Evolutionary conservation across 352 stramenopile genomes (phyloP), one percentile per base, ranked within the genome.

Genomic region (Globisporangium cystogenes): DNA sequence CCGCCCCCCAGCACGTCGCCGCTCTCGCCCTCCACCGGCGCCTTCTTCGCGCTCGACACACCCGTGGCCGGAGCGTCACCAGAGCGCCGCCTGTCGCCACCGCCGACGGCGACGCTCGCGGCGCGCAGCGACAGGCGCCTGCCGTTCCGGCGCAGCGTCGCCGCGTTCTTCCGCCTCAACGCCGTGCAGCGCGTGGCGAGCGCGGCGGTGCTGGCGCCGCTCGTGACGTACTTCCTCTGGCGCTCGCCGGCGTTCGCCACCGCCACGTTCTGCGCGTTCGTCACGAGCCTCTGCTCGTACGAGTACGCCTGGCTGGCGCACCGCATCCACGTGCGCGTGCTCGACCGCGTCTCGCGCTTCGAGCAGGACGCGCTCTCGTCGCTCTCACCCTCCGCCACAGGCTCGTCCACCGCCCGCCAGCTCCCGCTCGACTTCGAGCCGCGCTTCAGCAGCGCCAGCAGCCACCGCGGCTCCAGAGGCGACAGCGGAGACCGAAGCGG

Each of bases 221-320:
- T 83, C 15, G 82, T 90, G 48, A 87, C 75, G 6, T 37, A 71
- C 11, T 87, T 88, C 51, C 60, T 90, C 40, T 85, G 74, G 76
- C 60, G 74, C 31, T 87, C 76, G 23, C 76, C 76, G 18, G 72
- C 70, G 29, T 80, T 84, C 52, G 71, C 74, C 31, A 87, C 76
- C 24, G 72, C 74, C 41, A 87, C 72, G n/a, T 70, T 86, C 58
- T 87, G 76, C 45, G 69, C 74, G 4, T 83, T 82, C 42, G 64
- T 86, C 15, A 80, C 60, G 29, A 81, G 66, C 24, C 67, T 85
- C 44, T 88, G 76, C 64, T 72, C 75, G 12, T 90, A 82, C 55
- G 79, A 90, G 57, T 90, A 85, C 33, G 68, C 74, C 21, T 88
- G 79, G 79, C 64, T 90, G 33, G 65, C 74, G 15, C 70, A 87